Evolutionary conservation across 768 basidiomycete genomes (phyloP), one percentile per base, ranked within the genome.

Genomic region (Suillus lakei): DNA sequence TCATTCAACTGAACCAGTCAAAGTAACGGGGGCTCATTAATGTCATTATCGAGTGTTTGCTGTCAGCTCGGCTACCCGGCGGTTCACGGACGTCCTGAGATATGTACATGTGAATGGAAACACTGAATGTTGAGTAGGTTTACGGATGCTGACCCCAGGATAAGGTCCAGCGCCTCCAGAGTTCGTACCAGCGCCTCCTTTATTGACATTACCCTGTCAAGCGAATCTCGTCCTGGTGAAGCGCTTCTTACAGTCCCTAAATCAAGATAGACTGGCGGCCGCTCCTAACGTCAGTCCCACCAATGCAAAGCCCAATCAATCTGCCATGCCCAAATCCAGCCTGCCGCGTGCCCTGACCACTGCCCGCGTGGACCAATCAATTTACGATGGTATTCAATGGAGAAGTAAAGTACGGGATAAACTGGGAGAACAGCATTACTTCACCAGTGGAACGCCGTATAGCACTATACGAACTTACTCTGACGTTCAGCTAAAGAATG

Each of bases 51-150:
- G 23, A 58, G 30, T n/a, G 32, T 18, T 50, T 41, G 61, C 63
- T 64, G 61, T 63, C 64, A 51, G 12, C 30, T 64, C 48, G 44
- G 63, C 44, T 62, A 56, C 16, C 61, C 60, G 60, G 58, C 58
- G 62, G 53, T 43, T 48, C 15, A 56, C 63, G 64, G 62, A 61
- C 58, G 5, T 58, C 38, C 39, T 59, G 58, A 58, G 23, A 59
- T 21, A 36, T 8, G 23, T 26, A 59, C 26, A 59, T 41, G 26
- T 41, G 28, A 59, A 41, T 21, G 23, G 36, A 26, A 26, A 30
- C 26, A 30, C 30, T 30, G 12, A 28, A 59, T 21, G 18, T 15
- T 58, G 9, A 38, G 36, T 10, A 18, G 26, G 26, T 28, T 36
- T 28, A 59, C 39, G 18, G 26, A 41, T 58, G 26, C 38, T 15